Conservation (phyloP, 768 basidiomycete genomes). For the Glaciozyma antarctica region DNA sequence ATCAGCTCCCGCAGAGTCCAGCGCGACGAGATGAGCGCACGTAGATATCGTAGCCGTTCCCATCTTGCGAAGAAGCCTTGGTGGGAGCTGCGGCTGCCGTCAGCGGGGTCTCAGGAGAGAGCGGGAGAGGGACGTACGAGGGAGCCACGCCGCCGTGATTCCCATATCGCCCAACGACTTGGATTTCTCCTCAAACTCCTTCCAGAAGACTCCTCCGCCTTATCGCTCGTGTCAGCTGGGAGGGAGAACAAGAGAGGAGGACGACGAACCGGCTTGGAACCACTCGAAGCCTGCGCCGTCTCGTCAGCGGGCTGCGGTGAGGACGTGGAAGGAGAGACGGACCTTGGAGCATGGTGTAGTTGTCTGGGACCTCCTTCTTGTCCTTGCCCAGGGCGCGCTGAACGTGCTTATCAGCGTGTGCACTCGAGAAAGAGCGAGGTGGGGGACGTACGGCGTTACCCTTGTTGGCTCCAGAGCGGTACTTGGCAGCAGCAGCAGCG, state of each 20-base stretch:
- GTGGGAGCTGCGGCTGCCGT: constrained; percentile 32
- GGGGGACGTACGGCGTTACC: constrained; percentile 16
- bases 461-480: background rate
- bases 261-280: background rate
- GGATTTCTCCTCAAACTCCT: constrained; percentile 35
- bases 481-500: no score
- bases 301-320: background rate
- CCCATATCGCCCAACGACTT: constrained; percentile 39
- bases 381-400: constrained; percentile 22
- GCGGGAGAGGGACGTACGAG: constrained; percentile 33
- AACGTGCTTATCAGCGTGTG: background rate
- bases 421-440: background rate
- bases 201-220: constrained; percentile 40
- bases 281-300: background rate
- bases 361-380: constrained; percentile 17
- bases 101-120: background rate
- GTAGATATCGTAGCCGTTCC: constrained; percentile 40
- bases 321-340: background rate
- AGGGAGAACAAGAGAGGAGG: background rate
- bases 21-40: background rate
- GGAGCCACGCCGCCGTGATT: constrained; percentile 43
- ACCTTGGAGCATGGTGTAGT: constrained; percentile 29
- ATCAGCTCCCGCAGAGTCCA: background rate
- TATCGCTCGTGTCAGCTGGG: background rate
- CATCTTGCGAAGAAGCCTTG: constrained; percentile 38